phyloP scores from a whole-genome alignment of 495 filamentous ascomycete genomes.

The Hyaloscypha variabilis region DNA sequence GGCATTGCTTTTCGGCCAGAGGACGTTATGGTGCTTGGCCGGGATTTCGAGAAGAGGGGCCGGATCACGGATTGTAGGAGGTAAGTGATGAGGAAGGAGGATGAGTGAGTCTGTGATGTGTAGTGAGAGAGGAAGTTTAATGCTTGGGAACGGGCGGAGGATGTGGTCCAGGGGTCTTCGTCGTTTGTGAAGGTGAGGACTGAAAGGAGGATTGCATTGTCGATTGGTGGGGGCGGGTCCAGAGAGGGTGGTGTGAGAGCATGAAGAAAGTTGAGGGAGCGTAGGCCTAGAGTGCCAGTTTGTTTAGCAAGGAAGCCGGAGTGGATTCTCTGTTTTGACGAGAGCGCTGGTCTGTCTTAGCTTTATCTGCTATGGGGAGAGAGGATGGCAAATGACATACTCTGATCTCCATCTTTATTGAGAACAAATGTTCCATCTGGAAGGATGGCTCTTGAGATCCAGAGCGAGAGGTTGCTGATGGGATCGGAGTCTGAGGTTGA shows the following conservation, averaged over 20 bases:
- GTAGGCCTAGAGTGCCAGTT: conserved; percentile 12
- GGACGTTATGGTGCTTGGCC: conserved; percentile 61
- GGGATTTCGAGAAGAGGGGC: conserved; percentile 71
- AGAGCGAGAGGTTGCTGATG: conserved; percentile 13
- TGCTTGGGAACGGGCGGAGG: conserved; percentile 35
- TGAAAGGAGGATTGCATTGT: conserved; percentile 34
- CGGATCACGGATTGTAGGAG: conserved; percentile 58
- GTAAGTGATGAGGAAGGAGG: conserved; percentile 52
- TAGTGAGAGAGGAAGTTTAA: conserved; percentile 45
- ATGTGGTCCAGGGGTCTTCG: conserved; percentile 57
- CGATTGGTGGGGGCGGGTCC: neutral
- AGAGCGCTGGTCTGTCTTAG: conserved; percentile 11
- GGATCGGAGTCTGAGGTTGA: conserved; percentile 11
- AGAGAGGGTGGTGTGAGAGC: conserved; percentile 27
- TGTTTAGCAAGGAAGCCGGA: conserved; percentile 13
- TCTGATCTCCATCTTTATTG: conserved; percentile 20
- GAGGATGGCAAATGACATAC: neutral
- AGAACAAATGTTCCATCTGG: conserved; percentile 20
- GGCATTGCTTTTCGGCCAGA: conserved; percentile 63
- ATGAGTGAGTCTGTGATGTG: conserved; percentile 29
- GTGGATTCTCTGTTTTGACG: neutral
- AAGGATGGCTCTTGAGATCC: conserved; percentile 28
- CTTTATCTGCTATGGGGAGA: neutral
- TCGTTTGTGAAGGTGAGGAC: conserved; percentile 49
- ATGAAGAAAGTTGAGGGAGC: conserved; percentile 30